Evolutionary conservation across 768 basidiomycete genomes (phyloP).

Genomic region (Myochromella boudieri): DNA sequence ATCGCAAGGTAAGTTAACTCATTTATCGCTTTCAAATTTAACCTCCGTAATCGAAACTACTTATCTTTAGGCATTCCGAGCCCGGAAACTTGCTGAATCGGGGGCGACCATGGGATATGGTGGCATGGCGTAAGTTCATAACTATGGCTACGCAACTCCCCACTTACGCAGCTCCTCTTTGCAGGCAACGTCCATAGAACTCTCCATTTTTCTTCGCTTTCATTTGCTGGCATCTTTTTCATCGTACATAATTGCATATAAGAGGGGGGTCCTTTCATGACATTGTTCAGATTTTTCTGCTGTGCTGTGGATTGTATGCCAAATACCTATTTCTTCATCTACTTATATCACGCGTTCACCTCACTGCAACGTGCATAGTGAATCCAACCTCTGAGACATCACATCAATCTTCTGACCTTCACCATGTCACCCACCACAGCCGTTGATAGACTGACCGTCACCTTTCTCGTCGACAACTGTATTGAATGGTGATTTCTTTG

Average conservation of each 20-base stretch:
- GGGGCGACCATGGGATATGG: constrained; percentile 61
- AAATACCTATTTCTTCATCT: too few relatives aligned
- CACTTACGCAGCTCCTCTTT: not conserved
- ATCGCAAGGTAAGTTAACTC: constrained; percentile 64
- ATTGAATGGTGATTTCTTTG: constrained; percentile 67
- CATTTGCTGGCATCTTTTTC: constrained; percentile 13
- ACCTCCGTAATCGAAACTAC: not conserved
- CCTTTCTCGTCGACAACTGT: constrained; percentile 73
- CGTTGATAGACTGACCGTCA: constrained; percentile 46
- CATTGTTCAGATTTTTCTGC: constrained; percentile 1
- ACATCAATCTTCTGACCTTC: not conserved
- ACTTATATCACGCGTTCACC: too few relatives aligned
- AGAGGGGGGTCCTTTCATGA: constrained; percentile 1
- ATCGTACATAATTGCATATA: constrained; percentile 6
- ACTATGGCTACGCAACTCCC: not conserved
- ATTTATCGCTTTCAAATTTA: not conserved
- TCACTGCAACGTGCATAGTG: too few relatives aligned
- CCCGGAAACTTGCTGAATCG: constrained; percentile 69
- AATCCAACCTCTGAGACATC: too few relatives aligned
- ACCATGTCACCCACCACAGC: constrained; percentile 19
- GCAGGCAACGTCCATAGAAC: constrained; percentile 18
- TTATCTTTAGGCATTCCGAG: constrained; percentile 69
- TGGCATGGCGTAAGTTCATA: constrained; percentile 43
- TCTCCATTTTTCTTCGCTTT: constrained; percentile 9
- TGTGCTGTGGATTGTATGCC: too few relatives aligned